A percentile compares a stretch with the other conserved stretches of the same genome.
These are phyloP conservation scores for Solanum neorickii DNA, from an alignment of 257 asterid genomes.

Conservation along the genomic window DNA sequence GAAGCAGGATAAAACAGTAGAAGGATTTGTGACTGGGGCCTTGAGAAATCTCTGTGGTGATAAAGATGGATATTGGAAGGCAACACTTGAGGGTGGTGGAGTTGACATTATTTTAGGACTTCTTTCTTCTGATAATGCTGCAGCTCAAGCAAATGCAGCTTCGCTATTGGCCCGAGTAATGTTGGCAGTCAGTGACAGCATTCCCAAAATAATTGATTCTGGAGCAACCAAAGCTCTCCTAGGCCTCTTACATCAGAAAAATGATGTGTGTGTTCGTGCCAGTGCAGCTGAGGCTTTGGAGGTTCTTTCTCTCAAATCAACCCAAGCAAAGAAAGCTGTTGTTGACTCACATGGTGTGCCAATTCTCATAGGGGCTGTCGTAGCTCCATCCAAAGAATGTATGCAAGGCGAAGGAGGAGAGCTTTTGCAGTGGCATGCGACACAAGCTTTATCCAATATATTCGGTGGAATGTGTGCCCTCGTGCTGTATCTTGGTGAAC, in stretches of 20 bases:
- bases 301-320: constrained; percentile 58
- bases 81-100: constrained; percentile 80
- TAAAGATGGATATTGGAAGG: constrained; percentile 66
- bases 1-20: constrained; percentile 66
- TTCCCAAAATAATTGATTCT: constrained; percentile 50
- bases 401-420: constrained; percentile 68
- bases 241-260: constrained; percentile 42
- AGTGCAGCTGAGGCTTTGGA: constrained; percentile 87
- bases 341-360: constrained; percentile 55
- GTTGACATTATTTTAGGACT: constrained; percentile 61
- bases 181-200: constrained; percentile 49
- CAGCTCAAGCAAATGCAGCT: constrained; percentile 73
- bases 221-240: constrained; percentile 60
- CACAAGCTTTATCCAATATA: constrained; percentile 59
- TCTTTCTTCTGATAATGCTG: constrained; percentile 56
- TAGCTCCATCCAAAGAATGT: constrained; percentile 82
- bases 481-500: constrained; percentile 65
- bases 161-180: constrained; percentile 72
- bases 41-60: constrained; percentile 84
- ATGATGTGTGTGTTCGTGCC: constrained; percentile 63
- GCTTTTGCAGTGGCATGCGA: constrained; percentile 60
- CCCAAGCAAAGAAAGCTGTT: constrained; percentile 43
- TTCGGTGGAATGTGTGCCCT: constrained; percentile 62
- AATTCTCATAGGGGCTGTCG: constrained; percentile 61
- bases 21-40: constrained; percentile 70